These are phyloP conservation scores for Aspergillus sp. DNA, from an alignment of 2,329 filamentous ascomycete species.

Conservation along the genomic window DNA sequence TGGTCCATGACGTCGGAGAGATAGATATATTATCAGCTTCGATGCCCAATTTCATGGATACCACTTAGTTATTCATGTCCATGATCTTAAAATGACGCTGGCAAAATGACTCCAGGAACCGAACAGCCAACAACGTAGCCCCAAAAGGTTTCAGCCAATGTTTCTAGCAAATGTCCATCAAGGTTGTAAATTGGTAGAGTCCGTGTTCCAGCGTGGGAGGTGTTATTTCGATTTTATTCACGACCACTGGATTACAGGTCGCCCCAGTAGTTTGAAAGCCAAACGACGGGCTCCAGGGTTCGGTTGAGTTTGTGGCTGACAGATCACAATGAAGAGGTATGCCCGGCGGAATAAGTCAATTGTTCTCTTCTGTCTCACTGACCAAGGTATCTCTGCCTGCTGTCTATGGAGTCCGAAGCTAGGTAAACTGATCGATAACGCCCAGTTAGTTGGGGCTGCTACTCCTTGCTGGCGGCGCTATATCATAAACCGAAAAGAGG, in stretches of 20 bases:
- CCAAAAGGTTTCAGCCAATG: not conserved
- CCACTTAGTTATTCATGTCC: not conserved
- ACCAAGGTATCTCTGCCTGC: conserved; percentile 52
- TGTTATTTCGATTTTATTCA: conserved; percentile 19
- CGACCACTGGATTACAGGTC: conserved; percentile 29
- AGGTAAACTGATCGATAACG: conserved; percentile 57
- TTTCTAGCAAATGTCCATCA: conserved; percentile 18
- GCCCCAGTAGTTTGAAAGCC: conserved; percentile 24
- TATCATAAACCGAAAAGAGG: conserved; percentile 69
- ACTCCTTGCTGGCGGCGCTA: conserved; percentile 62
- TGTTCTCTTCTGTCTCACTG: conserved; percentile 35
- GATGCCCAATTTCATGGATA: not conserved
- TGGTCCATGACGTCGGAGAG: conserved; percentile 6
- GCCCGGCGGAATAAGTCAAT: conserved; percentile 40
- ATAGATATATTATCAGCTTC: not conserved
- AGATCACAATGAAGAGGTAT: conserved; percentile 27
- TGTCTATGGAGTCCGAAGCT: conserved; percentile 73
- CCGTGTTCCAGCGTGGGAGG: conserved; percentile 3
- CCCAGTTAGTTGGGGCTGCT: conserved; percentile 40
- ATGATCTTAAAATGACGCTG: not conserved
- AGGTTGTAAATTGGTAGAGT: not conserved
- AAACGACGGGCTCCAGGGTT: conserved; percentile 18
- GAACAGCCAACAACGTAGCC: not conserved
- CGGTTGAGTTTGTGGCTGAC: conserved; percentile 22
- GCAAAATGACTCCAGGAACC: not conserved